Percentiles rank a stretch among this genome's conserved stretches.
Conservation (phyloP, 768 basidiomycete species). For the Candolleomyces aberdarensis region DNA sequence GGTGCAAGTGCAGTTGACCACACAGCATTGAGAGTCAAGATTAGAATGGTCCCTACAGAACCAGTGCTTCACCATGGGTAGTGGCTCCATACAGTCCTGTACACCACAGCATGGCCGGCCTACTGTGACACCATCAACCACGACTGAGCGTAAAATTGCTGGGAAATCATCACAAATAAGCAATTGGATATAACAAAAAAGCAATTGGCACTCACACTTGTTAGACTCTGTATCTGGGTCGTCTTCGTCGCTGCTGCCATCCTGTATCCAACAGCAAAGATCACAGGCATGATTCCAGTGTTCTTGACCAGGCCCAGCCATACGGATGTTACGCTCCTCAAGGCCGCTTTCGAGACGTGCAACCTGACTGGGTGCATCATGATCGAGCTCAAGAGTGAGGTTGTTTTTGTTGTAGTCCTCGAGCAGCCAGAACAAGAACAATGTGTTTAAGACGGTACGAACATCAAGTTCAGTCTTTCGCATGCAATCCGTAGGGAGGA, state of each 20-base stretch:
- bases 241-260: neutral
- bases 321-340: constrained; percentile 18
- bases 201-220: neutral
- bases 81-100: constrained; percentile 7
- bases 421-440: constrained; percentile 20
- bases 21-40: neutral
- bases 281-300: constrained; percentile 28
- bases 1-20: neutral
- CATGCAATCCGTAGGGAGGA: constrained; percentile 10
- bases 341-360: constrained; percentile 18
- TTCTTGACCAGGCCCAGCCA: constrained; percentile 25
- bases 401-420: constrained; percentile 14
- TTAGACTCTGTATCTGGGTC: neutral
- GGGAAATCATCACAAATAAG: neutral
- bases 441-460: constrained; percentile 23
- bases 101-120: constrained; percentile 11
- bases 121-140: constrained; percentile 13
- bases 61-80: neutral
- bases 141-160: constrained; percentile 5
- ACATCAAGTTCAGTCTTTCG: neutral
- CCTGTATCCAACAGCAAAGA: constrained; percentile 17
- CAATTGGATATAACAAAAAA: neutral
- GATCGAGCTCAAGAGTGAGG: constrained; percentile 12
- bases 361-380: constrained; percentile 14
- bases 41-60: constrained; percentile 1